These are phyloP conservation scores for Vanilla planifolia DNA, from an alignment of 106 monocot species.

Conservation along the genomic window DNA sequence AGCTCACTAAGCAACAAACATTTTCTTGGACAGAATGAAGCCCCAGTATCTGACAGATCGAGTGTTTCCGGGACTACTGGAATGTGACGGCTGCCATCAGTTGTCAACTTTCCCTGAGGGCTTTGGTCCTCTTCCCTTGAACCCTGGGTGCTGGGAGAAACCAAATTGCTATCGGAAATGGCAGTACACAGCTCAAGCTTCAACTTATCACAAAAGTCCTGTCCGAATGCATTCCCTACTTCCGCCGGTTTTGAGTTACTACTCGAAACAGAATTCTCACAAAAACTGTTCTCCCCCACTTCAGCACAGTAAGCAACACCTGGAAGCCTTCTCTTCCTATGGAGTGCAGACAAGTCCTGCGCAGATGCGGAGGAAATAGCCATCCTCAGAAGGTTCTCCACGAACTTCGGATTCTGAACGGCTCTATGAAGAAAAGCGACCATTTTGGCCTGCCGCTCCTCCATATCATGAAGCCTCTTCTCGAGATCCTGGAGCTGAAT, in stretches of 20 bases:
- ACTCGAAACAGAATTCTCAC: constrained; percentile 19
- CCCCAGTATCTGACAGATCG: constrained; percentile 48
- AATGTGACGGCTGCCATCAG: background rate
- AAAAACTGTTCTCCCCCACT: constrained; percentile 16
- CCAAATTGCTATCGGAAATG: constrained; percentile 37
- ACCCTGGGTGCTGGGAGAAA: constrained; percentile 32
- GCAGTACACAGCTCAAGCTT: constrained; percentile 60
- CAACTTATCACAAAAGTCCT: constrained; percentile 67
- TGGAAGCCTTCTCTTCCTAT: constrained; percentile 61
- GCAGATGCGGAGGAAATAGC: constrained; percentile 15
- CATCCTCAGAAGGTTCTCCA: constrained; percentile 52
- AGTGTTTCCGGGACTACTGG: constrained; percentile 30
- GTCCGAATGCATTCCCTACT: constrained; percentile 28
- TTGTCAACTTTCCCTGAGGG: constrained; percentile 13
- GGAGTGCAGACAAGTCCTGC: constrained; percentile 19
- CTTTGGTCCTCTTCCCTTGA: constrained; percentile 36
- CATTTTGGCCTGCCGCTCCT: constrained; percentile 78
- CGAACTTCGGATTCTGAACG: constrained; percentile 40
- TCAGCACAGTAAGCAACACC: constrained; percentile 23
- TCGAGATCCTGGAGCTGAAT: constrained; percentile 58
- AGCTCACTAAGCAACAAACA: constrained; percentile 17
- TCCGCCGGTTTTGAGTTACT: constrained; percentile 25
- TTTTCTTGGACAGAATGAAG: constrained; percentile 48
- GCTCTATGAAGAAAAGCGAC: constrained; percentile 48
- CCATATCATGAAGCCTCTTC: constrained; percentile 54